These are phyloP conservation scores for Trichoderma parareesei DNA, from an alignment of 495 filamentous ascomycete species.

Conservation along the genomic window DNA sequence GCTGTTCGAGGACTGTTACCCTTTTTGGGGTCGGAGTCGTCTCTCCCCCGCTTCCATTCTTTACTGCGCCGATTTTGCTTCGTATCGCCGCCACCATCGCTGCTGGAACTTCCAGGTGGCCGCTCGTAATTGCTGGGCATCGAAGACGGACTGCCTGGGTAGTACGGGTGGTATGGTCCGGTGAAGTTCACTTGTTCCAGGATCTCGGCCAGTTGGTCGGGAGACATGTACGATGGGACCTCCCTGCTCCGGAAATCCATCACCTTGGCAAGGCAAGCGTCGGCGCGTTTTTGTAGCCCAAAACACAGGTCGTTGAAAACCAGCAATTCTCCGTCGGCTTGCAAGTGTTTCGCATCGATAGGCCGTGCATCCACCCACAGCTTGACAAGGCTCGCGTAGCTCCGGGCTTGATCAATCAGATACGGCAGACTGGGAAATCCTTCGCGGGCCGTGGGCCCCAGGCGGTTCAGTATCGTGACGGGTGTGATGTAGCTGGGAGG, in stretches of 20 bases:
- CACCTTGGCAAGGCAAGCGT: conserved; percentile 22
- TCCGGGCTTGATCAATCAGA: conserved; percentile 82
- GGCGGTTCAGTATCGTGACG: conserved; percentile 76
- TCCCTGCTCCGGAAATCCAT: conserved; percentile 4
- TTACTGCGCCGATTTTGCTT: conserved; percentile 26
- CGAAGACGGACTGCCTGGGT: not conserved
- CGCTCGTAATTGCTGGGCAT: not conserved
- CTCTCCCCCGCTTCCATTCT: conserved; percentile 40
- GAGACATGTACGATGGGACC: not conserved
- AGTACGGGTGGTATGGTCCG: conserved; percentile 5
- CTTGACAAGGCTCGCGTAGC: conserved; percentile 79
- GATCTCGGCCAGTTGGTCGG: conserved; percentile 35
- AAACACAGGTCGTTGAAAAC: conserved; percentile 70
- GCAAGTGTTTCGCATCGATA: conserved; percentile 19
- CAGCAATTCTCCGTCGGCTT: conserved; percentile 50
- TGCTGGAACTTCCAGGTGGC: not conserved
- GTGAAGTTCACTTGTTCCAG: conserved; percentile 8
- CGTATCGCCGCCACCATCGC: conserved; percentile 24
- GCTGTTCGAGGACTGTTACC: conserved; percentile 23
- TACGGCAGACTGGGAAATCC: conserved; percentile 93
- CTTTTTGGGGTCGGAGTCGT: conserved; percentile 35
- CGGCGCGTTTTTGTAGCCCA: conserved; percentile 61
- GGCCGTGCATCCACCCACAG: conserved; percentile 67
- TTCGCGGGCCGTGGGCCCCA: conserved; percentile 77
- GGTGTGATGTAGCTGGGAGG: conserved; percentile 90